Percentiles rank a stretch among this genome's conserved stretches.
These are phyloP conservation scores for Dendrobium huoshanense DNA, from an alignment of 106 monocot genomes.

Conservation along the genomic window DNA sequence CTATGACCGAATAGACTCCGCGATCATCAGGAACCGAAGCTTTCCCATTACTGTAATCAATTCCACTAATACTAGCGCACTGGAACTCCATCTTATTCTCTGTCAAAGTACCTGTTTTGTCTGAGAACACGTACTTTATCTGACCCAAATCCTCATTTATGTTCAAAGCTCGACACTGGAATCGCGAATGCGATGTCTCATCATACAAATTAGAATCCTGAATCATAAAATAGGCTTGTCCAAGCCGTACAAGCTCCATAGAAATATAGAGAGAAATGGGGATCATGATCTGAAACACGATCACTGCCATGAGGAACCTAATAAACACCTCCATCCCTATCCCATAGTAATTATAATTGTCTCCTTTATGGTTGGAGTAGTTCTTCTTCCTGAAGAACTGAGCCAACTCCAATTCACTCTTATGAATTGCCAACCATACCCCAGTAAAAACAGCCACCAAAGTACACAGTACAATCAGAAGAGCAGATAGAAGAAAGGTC, in stretches of 20 bases:
- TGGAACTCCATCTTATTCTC: constrained; percentile 99
- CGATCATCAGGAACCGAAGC: neutral
- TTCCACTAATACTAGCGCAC: constrained; percentile 54
- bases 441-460: constrained; percentile 36
- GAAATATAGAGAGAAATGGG: constrained; percentile 96
- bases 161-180: constrained; percentile 91
- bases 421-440: constrained; percentile 40
- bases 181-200: constrained; percentile 45
- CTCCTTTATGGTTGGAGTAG: constrained; percentile 5
- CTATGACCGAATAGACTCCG: constrained; percentile 29
- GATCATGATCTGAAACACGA: constrained; percentile 97
- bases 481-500: constrained; percentile 52
- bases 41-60: constrained; percentile 48
- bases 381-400: constrained; percentile 57
- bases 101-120: constrained; percentile 90
- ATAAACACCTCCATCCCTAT: constrained; percentile 58
- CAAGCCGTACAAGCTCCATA: constrained; percentile 90
- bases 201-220: constrained; percentile 69
- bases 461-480: constrained; percentile 50
- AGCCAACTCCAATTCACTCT: constrained; percentile 29
- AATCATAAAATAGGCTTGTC: constrained; percentile 95
- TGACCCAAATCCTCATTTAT: constrained; percentile 98
- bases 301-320: constrained; percentile 73
- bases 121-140: constrained; percentile 89
- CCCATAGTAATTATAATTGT: constrained; percentile 68